Evolutionary conservation across 2,329 filamentous ascomycete genomes (phyloP).

Genomic region (Fusarium sp.): DNA sequence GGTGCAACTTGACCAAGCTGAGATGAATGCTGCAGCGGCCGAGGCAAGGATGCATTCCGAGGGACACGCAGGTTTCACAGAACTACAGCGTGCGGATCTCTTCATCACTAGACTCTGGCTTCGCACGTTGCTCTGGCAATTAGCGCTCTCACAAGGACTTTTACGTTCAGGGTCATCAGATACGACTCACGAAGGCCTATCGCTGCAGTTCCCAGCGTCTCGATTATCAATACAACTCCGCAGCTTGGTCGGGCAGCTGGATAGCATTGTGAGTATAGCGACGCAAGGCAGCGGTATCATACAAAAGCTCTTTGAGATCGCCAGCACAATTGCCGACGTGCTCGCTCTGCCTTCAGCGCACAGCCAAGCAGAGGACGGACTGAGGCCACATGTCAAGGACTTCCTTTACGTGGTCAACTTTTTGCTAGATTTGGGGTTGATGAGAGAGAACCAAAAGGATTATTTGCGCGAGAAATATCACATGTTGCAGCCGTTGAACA

Average conservation of each 20-base stretch:
- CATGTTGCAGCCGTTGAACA: constrained; percentile 48
- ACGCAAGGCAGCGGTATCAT: constrained; percentile 68
- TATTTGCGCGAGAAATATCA: constrained; percentile 56
- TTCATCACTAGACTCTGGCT: constrained; percentile 57
- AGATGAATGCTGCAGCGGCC: constrained; percentile 48
- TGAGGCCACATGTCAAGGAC: constrained; percentile 62
- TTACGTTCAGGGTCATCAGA: constrained; percentile 51
- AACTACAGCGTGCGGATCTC: constrained; percentile 56
- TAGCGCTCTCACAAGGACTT: constrained; percentile 54
- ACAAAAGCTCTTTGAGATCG: constrained; percentile 70
- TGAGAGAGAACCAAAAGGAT: constrained; percentile 58
- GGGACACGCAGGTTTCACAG: constrained; percentile 48
- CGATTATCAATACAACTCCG: constrained; percentile 55
- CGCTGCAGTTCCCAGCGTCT: constrained; percentile 54
- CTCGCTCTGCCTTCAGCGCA: constrained; percentile 62
- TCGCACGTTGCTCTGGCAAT: constrained; percentile 56
- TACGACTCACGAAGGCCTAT: constrained; percentile 52
- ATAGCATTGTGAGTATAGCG: constrained; percentile 58
- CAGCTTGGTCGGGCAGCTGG: constrained; percentile 51
- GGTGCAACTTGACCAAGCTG: constrained; percentile 54
- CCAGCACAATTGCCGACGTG: constrained; percentile 69
- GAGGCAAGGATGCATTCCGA: constrained; percentile 42
- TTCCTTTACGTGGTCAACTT: constrained; percentile 65
- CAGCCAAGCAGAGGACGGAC: constrained; percentile 54
- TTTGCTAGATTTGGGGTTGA: constrained; percentile 61